Evolutionary conservation across 1,284 basidiomycete genomes (phyloP).

Genomic region (Ustilago xerochloae): DNA sequence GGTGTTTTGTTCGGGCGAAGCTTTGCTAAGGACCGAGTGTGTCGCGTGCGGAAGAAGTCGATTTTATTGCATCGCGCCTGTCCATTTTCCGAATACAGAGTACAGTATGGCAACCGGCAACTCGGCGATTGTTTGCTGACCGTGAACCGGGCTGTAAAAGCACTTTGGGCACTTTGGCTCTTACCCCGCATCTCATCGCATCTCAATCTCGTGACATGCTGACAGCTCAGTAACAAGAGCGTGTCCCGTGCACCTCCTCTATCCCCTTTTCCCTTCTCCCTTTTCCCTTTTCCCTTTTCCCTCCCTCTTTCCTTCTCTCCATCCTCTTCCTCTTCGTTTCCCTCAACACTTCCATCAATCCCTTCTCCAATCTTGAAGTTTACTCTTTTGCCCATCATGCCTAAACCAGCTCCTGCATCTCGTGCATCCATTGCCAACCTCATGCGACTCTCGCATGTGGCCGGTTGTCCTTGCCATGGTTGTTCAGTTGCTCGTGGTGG

Average conservation of each 20-base stretch:
- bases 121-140: no score
- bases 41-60: background rate
- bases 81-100: no score
- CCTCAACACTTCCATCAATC: no score
- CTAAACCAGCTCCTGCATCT: conserved; percentile 43
- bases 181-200: background rate
- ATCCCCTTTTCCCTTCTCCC: background rate
- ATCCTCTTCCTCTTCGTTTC: background rate
- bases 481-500: conserved; percentile 43
- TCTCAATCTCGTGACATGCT: background rate
- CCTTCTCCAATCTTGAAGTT: no score
- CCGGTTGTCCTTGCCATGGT: conserved; percentile 62
- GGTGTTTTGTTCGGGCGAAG: no score
- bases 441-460: conserved; percentile 57
- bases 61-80: no score
- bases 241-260: no score
- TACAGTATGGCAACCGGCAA: no score
- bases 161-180: background rate
- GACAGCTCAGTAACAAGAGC: no score
- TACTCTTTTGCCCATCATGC: no score
- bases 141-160: background rate
- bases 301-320: background rate
- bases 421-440: conserved; percentile 53
- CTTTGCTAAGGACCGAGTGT: no score
- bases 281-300: background rate